Evolutionary conservation across 169 alveolate genomes (phyloP).

Genomic region (Neospora caninum): DNA sequence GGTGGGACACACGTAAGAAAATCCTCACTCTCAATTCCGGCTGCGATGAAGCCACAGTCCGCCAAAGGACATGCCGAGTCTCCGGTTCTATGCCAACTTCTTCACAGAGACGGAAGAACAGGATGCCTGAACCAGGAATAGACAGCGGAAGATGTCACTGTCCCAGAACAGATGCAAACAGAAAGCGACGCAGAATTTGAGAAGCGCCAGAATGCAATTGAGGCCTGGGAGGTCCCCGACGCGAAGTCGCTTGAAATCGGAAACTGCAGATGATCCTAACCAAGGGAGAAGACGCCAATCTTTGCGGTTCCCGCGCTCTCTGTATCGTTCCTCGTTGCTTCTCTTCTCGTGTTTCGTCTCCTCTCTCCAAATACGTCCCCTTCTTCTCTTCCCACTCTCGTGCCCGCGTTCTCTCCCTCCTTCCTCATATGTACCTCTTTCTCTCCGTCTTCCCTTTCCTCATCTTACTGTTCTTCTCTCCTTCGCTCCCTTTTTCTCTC

Average conservation of each 20-base stretch:
- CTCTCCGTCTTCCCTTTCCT: neutral
- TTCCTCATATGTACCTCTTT: neutral
- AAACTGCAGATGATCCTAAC: too few species aligned
- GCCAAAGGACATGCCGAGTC: neutral
- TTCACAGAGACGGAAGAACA: conserved; percentile 5
- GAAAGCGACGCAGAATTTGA: neutral
- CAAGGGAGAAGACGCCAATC: too few species aligned
- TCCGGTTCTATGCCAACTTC: conserved; percentile 4
- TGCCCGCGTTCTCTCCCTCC: neutral
- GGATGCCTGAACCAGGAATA: neutral
- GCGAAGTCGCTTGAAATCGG: too few species aligned
- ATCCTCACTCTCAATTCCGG: neutral
- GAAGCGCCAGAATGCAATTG: too few species aligned
- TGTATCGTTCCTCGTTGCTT: too few species aligned
- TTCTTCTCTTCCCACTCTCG: too few species aligned
- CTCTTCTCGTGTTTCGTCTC: too few species aligned
- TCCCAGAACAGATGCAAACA: neutral
- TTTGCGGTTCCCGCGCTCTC: too few species aligned
- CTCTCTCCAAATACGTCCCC: too few species aligned
- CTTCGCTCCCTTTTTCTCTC: neutral
- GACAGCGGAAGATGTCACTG: neutral
- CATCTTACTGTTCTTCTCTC: neutral
- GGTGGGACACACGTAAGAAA: too few species aligned
- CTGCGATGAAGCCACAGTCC: neutral
- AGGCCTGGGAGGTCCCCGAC: too few species aligned